Conservation (phyloP, 768 basidiomycete genomes). For the Tricholoma flavovirens region DNA sequence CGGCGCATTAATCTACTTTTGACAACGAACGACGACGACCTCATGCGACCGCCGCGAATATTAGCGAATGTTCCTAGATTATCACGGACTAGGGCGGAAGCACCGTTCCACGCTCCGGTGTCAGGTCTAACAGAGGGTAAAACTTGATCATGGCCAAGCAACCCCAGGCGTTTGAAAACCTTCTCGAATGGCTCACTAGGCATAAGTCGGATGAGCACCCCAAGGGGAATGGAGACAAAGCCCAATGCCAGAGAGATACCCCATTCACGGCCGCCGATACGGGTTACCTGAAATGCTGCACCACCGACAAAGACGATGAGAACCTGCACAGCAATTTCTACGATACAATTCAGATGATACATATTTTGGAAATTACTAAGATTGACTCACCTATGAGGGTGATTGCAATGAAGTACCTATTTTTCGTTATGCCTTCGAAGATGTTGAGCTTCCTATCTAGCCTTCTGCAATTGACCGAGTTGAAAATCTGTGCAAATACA, state of each 20-base stretch:
- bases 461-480: conserved; percentile 86
- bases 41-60: conserved; percentile 83
- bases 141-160: conserved; percentile 59
- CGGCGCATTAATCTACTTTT: conserved; percentile 67
- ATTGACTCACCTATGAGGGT: conserved; percentile 75
- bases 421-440: conserved; percentile 74
- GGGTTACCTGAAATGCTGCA: conserved; percentile 84
- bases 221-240: conserved; percentile 81
- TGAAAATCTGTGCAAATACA: conserved; percentile 96
- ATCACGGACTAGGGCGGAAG: conserved; percentile 78
- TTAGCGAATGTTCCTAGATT: conserved; percentile 79
- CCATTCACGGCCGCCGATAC: conserved; percentile 82
- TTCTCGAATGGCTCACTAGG: conserved; percentile 78
- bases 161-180: conserved; percentile 38
- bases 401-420: conserved; percentile 81
- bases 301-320: conserved; percentile 90
- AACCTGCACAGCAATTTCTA: conserved; percentile 84
- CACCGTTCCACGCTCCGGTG: conserved; percentile 65
- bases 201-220: conserved; percentile 69
- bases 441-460: conserved; percentile 85
- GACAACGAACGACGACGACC: conserved; percentile 79
- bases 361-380: conserved; percentile 18
- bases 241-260: conserved; percentile 88
- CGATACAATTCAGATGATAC: conserved; percentile 2
- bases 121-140: conserved; percentile 63